Evolutionary conservation across 2,329 filamentous ascomycete species (phyloP).

Genomic region (Colletotrichum trifolii): DNA sequence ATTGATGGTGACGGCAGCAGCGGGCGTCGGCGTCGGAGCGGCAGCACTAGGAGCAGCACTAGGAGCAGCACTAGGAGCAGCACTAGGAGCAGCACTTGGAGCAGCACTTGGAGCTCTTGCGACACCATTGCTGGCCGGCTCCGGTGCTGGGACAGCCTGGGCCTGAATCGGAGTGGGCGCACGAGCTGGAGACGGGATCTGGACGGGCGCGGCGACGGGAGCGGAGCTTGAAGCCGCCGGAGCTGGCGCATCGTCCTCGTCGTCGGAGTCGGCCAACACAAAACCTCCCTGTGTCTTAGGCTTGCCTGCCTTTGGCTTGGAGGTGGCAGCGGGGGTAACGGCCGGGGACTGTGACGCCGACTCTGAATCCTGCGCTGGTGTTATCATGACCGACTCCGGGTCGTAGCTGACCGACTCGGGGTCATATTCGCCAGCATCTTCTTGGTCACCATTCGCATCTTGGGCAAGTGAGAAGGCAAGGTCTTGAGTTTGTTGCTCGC

Average conservation of each 20-base stretch:
- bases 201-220: slow-evolving; percentile 8
- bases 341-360: slow-evolving; percentile 39
- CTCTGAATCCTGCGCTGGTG: slow-evolving; percentile 43
- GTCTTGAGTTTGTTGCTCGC: slow-evolving; percentile 65
- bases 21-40: slow-evolving; percentile 49
- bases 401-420: slow-evolving; percentile 58
- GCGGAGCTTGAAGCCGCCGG: slow-evolving; percentile 25
- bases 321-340: slow-evolving; percentile 39
- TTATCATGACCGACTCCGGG: slow-evolving; percentile 63
- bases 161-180: slow-evolving; percentile 31
- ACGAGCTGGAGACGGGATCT: slow-evolving; percentile 17
- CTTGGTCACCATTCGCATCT: slow-evolving; percentile 53
- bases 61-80: slow-evolving; percentile 27
- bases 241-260: slow-evolving; percentile 56
- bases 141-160: slow-evolving; percentile 31
- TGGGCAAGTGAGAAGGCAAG: slow-evolving; percentile 54
- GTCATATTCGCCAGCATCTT: slow-evolving; percentile 62
- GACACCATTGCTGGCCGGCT: slow-evolving; percentile 40
- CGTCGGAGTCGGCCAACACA: slow-evolving; percentile 69
- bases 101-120: slow-evolving; percentile 25
- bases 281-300: slow-evolving; percentile 71
- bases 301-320: slow-evolving; percentile 54
- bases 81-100: slow-evolving; percentile 38
- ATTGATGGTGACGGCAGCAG: slow-evolving; percentile 58
- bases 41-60: slow-evolving; percentile 36